These are phyloP conservation scores for Cercospora janseana DNA, from an alignment of 2,329 filamentous ascomycete genomes.

Conservation along the genomic window DNA sequence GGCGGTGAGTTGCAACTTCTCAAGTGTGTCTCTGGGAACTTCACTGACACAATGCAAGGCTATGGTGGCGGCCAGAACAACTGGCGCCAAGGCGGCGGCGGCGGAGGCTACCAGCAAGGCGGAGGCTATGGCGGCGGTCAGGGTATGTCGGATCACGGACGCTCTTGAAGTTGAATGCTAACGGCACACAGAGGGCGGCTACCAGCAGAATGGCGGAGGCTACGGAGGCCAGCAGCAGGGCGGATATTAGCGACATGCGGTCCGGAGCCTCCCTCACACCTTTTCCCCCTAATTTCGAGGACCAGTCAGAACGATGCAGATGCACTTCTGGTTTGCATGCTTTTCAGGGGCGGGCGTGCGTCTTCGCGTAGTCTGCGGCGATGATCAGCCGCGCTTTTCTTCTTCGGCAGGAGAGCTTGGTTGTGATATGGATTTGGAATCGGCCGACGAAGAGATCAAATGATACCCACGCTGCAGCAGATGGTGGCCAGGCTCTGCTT, in stretches of 20 bases:
- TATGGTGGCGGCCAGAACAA: slow-evolving; percentile 26
- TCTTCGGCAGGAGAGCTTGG: slow-evolving; percentile 19
- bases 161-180: slow-evolving; percentile 11
- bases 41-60: slow-evolving; percentile 6
- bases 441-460: slow-evolving; percentile 18
- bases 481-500: slow-evolving; percentile 20
- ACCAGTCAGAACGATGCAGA: slow-evolving; percentile 17
- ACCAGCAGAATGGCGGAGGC: slow-evolving; percentile 33
- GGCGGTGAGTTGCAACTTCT: slow-evolving; percentile 24
- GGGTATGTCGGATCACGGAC: slow-evolving; percentile 19
- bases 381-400: slow-evolving; percentile 16
- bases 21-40: neutral
- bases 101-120: slow-evolving; percentile 23
- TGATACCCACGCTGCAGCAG: slow-evolving; percentile 24
- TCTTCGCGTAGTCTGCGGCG: slow-evolving; percentile 18
- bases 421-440: slow-evolving; percentile 22
- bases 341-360: slow-evolving; percentile 19
- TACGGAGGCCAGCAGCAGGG: slow-evolving; percentile 32
- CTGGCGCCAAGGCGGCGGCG: slow-evolving; percentile 32
- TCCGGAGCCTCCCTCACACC: slow-evolving; percentile 8
- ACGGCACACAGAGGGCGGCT: slow-evolving; percentile 28
- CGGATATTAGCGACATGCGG: slow-evolving; percentile 22
- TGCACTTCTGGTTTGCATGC: slow-evolving; percentile 19
- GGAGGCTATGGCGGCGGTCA: slow-evolving; percentile 21
- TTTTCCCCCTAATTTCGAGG: slow-evolving; percentile 18